phyloP scores from a whole-genome alignment of 176 grass and related monocot species.

The Aegilops umbellulata region DNA sequence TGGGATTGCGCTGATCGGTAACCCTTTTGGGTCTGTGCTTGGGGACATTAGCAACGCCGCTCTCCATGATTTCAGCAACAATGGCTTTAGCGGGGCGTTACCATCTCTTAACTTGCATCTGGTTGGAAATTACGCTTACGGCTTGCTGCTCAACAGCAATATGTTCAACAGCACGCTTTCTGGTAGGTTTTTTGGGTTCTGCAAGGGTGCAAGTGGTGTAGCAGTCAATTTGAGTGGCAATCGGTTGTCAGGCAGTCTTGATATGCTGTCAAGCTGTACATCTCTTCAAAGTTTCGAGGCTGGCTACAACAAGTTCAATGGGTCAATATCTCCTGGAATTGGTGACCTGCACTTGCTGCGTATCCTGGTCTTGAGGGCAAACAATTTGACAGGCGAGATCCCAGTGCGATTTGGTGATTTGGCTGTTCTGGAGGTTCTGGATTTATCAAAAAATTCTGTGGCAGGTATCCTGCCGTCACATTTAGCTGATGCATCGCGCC shows the following conservation, averaged over 20 bases:
- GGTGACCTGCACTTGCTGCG: conserved; percentile 39
- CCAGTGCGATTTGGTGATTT: conserved; percentile 35
- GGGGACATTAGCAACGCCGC: neutral
- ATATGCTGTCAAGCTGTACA: conserved; percentile 34
- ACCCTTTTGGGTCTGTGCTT: conserved; percentile 26
- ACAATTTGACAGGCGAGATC: conserved; percentile 52
- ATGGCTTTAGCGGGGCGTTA: conserved; percentile 37
- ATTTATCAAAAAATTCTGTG: conserved; percentile 56
- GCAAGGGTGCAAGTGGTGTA: conserved; percentile 15
- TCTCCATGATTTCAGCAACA: conserved; percentile 64
- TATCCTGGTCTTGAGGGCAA: conserved; percentile 41
- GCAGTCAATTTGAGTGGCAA: conserved; percentile 53
- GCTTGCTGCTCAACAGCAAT: conserved; percentile 41
- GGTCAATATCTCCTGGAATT: conserved; percentile 18
- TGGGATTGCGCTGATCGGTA: neutral
- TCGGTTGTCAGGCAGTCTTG: conserved; percentile 37
- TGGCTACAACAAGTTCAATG: conserved; percentile 42
- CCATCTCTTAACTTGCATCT: conserved; percentile 29
- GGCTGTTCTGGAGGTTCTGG: conserved; percentile 42
- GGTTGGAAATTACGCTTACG: conserved; percentile 40
- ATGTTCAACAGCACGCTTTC: conserved; percentile 41
- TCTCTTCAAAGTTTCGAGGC: conserved; percentile 45
- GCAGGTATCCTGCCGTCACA: conserved; percentile 39
- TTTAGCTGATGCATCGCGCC: conserved; percentile 32
- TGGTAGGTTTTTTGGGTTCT: conserved; percentile 33